Evolutionary conservation across 305 asterid species (phyloP), one percentile per base, ranked within the genome.

Genomic region (Monarda citriodora): DNA sequence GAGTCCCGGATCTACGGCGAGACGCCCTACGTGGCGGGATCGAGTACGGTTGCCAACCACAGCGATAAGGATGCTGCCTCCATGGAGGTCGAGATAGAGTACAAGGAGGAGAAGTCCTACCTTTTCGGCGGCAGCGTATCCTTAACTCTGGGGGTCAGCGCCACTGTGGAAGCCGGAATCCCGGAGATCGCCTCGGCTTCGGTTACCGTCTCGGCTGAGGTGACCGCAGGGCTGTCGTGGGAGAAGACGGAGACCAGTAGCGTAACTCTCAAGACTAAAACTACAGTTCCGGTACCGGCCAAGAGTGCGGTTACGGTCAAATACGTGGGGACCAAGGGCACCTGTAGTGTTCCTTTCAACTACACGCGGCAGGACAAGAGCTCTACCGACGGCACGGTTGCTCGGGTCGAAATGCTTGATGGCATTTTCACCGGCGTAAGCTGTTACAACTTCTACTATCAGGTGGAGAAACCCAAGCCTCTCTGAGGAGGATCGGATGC

Each of bases 361-460:
- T 58, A 58, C 63, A 21, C 52, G 13, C 63, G 42, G 37, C 17
- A 14, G 18, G 62, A 57, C 38, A 23, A 8, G 63, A 23, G 51
- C 5, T 58, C 38, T 12, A 25, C 22, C 5, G 63, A 58, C 4
- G 63, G 63, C 5, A 5, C 3, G 14, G 14, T 21, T 22, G 12
- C 25, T 9, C 15, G 7, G 7, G 42, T 10, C 20, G 23, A 58
- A 4, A 38, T 36, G 23, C 7, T 14, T 15, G 52, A 58, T 25
- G 63, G 51, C 5, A 14, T 58, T 15, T 58, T 20, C 16, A 36
- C 4, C 17, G 61, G 48, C 9, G 25, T 21, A 47, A 56, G 38
- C 38, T 36, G 16, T 14, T 56, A 56, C 29, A 56, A 25, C 61
- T 37, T 37, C 61, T 8, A 15, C 47, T 56, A 10, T 37, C 15